These are phyloP conservation scores for Theobroma grandiflorum DNA, from an alignment of 441 rosid species.

Conservation along the genomic window DNA sequence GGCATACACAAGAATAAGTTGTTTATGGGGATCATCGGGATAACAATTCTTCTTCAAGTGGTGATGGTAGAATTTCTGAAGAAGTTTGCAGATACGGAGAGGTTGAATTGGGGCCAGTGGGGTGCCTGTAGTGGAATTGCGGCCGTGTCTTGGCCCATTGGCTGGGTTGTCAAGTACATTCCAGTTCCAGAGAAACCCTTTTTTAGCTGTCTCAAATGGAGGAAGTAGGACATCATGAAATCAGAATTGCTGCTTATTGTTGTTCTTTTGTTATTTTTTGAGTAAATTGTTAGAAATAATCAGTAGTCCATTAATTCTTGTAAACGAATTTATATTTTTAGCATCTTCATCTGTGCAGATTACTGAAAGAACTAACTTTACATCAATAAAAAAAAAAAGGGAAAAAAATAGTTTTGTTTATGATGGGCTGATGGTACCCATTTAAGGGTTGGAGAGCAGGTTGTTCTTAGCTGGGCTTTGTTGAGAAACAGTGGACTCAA, in stretches of 20 bases:
- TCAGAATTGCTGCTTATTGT: neutral
- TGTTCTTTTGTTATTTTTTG: constrained; percentile 11
- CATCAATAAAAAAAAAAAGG: neutral
- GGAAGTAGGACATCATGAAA: neutral
- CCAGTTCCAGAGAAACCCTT: constrained; percentile 60
- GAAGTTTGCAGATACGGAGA: constrained; percentile 56
- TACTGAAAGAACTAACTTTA: neutral
- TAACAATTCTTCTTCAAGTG: constrained; percentile 54
- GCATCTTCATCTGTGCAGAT: neutral
- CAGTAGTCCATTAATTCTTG: neutral
- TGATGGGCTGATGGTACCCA: too few species aligned
- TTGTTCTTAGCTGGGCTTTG: too few species aligned
- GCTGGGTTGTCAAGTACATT: constrained; percentile 56
- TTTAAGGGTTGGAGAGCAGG: too few species aligned
- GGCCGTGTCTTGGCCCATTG: constrained; percentile 57
- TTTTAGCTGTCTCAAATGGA: constrained; percentile 55
- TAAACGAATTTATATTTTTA: neutral
- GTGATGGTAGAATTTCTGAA: constrained; percentile 61
- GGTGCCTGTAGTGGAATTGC: constrained; percentile 48
- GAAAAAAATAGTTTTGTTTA: too few species aligned
- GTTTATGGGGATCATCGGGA: constrained; percentile 47
- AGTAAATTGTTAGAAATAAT: constrained; percentile 26
- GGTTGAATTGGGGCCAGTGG: constrained; percentile 57
- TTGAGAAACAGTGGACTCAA: too few species aligned
- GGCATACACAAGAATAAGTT: constrained; percentile 53